Evolutionary conservation across 2,329 filamentous ascomycete species (phyloP), one percentile per base, ranked within the genome.

Genomic region (Colletotrichum cereale): DNA sequence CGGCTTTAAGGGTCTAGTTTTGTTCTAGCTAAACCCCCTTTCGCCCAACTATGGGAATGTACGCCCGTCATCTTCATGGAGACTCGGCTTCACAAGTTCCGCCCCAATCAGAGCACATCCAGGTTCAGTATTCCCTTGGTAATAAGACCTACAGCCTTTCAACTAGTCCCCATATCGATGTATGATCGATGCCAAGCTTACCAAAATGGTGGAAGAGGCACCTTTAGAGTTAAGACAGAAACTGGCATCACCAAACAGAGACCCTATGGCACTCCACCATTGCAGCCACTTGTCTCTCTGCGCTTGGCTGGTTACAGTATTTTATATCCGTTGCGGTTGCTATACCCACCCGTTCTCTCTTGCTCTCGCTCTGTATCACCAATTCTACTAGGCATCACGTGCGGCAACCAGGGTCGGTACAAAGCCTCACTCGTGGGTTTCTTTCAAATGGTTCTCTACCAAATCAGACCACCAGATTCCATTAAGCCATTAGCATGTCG

Each of bases 151-250:
- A 44, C 16, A 55, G 26, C 7, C 50, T 67, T 44, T 31, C 16
- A 14, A n/a, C 10, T 36, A 21, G 26, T 50, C 36, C 18, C n/a
- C 31, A 2, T n/a, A 18, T 24, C 36, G 24, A 34, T 18, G n/a
- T 34, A 40, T 38, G 50, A 68, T 60, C 52, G 44, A 34, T 71
- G 58, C 68, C 68, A 68, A 68, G 68, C 36, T 36, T 60, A 57
- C 58, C 68, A 31, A 60, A 24, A n/a, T 14, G 52, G 52, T 55
- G 53, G 52, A 38, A 53, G 38, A 34, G 68, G 52, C 65, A 53
- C 53, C 29, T 53, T 71, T 71, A 68, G 38, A 42, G 58, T 68
- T 71, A 24, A 71, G 58, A 68, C 62, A 70, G 47, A 31, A 55
- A 21, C 16, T 47, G 44, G 21, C 42, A 60, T 21, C 38, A 26